These are phyloP conservation scores for Candida labiduridarum DNA, from an alignment of 1,139 yeast species.

Conservation along the genomic window DNA sequence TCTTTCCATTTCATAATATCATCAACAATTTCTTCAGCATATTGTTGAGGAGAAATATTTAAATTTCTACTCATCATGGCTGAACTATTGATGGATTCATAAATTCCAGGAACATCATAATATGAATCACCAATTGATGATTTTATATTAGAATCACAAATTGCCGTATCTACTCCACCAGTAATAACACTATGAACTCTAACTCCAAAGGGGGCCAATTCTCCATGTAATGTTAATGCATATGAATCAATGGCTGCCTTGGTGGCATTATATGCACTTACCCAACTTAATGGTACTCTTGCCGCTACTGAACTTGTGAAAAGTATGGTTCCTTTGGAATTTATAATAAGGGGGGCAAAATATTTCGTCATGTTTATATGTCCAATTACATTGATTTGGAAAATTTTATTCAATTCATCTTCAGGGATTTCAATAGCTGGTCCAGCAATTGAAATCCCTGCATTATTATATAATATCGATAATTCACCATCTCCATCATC, in stretches of 20 bases:
- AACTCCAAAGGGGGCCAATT: constrained; percentile 49
- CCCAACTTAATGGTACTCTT: constrained; percentile 39
- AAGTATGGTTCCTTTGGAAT: constrained; percentile 36
- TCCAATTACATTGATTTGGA: constrained; percentile 40
- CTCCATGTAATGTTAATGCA: constrained; percentile 63
- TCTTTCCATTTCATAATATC: constrained; percentile 22
- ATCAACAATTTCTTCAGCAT: constrained; percentile 33
- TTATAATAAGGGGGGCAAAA: constrained; percentile 32
- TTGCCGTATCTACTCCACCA: constrained; percentile 43
- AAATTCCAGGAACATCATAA: constrained; percentile 34
- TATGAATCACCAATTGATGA: constrained; percentile 19
- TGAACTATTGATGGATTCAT: constrained; percentile 26
- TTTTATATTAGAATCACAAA: constrained; percentile 23
- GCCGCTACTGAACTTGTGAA: constrained; percentile 42
- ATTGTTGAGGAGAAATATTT: constrained; percentile 26
- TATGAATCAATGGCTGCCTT: constrained; percentile 76
- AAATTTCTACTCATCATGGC: constrained; percentile 32
- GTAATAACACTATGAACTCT: constrained; percentile 41
- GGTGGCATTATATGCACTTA: constrained; percentile 34
- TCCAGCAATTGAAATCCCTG: constrained; percentile 33
- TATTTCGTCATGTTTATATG: constrained; percentile 41
- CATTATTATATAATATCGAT: constrained; percentile 38
- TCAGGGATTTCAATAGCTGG: constrained; percentile 38
- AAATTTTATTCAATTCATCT: constrained; percentile 23
- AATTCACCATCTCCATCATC: constrained; percentile 22